Conservation (phyloP, 1,139 yeast genomes). For the Saccharomycopsis hybrid region DNA sequence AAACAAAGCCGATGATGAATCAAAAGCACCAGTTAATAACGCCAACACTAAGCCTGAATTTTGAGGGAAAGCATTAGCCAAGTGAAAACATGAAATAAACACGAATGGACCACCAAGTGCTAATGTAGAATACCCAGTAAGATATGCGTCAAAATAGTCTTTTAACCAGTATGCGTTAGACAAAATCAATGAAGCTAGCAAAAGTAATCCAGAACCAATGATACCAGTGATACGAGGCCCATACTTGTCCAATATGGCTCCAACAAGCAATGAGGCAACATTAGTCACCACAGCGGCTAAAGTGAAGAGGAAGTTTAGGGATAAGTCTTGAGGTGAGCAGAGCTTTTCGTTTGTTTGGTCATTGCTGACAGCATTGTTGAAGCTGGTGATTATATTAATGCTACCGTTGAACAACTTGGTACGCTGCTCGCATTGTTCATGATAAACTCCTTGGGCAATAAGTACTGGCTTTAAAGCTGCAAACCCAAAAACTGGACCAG, state of each 20-base stretch:
- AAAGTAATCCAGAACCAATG: slow-evolving; percentile 57
- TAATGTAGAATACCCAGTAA: slow-evolving; percentile 54
- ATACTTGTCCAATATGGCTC: slow-evolving; percentile 63
- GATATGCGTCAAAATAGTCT: slow-evolving; percentile 67
- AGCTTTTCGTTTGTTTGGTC: slow-evolving; percentile 22
- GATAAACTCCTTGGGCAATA: slow-evolving; percentile 70
- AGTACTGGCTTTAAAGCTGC: slow-evolving; percentile 87
- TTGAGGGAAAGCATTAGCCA: slow-evolving; percentile 67
- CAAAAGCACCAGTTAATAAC: slow-evolving; percentile 69
- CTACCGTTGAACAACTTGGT: no score
- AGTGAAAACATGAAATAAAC: slow-evolving; percentile 69
- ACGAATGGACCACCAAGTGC: slow-evolving; percentile 83
- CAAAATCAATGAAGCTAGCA: slow-evolving; percentile 47
- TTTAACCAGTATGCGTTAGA: slow-evolving; percentile 50
- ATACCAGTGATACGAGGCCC: slow-evolving; percentile 80
- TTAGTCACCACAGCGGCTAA: slow-evolving; percentile 86
- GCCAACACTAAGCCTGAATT: slow-evolving; percentile 69
- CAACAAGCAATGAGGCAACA: slow-evolving; percentile 74
- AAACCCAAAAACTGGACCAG: slow-evolving; percentile 91
- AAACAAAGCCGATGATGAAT: slow-evolving; percentile 70
- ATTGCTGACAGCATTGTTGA: neutral
- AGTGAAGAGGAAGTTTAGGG: slow-evolving; percentile 76
- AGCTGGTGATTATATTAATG: no score
- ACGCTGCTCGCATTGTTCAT: slow-evolving; percentile 40
- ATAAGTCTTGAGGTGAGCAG: slow-evolving; percentile 73